Evolutionary conservation across 192 early-diverging fungal genomes (phyloP).

Genomic region (Coemansia umbellata): DNA sequence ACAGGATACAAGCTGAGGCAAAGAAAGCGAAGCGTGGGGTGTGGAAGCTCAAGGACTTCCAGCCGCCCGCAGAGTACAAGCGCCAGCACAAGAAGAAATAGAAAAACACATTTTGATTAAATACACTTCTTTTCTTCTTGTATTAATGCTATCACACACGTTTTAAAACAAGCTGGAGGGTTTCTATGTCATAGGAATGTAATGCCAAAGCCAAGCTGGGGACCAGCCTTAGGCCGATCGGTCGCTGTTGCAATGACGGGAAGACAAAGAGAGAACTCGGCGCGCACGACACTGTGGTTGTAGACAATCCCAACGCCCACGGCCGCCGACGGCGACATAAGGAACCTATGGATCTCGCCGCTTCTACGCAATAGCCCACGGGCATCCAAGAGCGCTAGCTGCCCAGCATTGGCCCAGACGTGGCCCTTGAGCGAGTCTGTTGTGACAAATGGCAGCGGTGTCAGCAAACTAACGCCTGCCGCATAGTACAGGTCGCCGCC

Average conservation of each 20-base stretch:
- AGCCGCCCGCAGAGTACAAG: conserved; percentile 45
- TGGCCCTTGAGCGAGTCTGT: conserved; percentile 71
- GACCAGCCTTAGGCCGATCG: conserved; percentile 69
- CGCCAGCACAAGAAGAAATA: not conserved
- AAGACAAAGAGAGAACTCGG: conserved; percentile 89
- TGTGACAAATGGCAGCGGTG: conserved; percentile 70
- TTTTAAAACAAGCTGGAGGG: not conserved
- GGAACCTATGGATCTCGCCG: conserved; percentile 41
- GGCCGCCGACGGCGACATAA: conserved; percentile 64
- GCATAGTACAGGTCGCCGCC: conserved; percentile 88
- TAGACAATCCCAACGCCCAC: conserved; percentile 83
- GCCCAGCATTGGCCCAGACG: conserved; percentile 85
- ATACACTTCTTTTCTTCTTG: too few relatives aligned
- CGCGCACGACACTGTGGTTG: conserved; percentile 76
- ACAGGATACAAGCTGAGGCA: conserved; percentile 24
- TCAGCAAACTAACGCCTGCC: conserved; percentile 72
- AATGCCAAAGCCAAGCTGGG: conserved; percentile 85
- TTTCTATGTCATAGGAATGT: conserved; percentile 58
- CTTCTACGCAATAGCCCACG: conserved; percentile 12
- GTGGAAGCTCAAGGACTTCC: conserved; percentile 39
- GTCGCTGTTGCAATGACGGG: conserved; percentile 63
- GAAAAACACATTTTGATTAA: not conserved
- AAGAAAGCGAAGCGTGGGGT: conserved; percentile 28
- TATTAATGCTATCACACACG: too few relatives aligned
- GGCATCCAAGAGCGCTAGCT: conserved; percentile 53